phyloP scores from a whole-genome alignment of 495 filamentous ascomycete genomes.

The Aspergillus homomorphus region DNA sequence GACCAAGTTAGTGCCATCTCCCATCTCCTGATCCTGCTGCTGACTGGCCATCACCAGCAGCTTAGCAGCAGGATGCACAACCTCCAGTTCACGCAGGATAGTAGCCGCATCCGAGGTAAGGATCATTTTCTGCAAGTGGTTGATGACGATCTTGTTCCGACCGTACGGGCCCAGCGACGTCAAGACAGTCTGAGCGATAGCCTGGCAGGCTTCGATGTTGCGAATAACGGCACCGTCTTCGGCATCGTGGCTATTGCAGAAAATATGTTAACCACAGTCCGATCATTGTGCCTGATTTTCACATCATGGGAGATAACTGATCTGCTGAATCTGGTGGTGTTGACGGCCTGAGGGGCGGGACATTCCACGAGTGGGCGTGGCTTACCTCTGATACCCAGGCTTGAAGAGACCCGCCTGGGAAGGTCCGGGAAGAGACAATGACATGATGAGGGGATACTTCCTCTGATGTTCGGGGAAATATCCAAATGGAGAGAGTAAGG shows the following conservation, averaged over 20 bases:
- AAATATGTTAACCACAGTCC: slow-evolving; percentile 13
- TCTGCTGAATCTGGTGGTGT: slow-evolving; percentile 2
- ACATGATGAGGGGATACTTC: slow-evolving; percentile 62
- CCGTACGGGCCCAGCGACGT: slow-evolving; percentile 96
- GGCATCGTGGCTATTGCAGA: slow-evolving; percentile 72
- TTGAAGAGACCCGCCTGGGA: slow-evolving; percentile 95
- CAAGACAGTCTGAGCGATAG: slow-evolving; percentile 92
- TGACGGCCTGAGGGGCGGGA: slow-evolving; percentile 30
- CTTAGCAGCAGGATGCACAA: slow-evolving; percentile 97
- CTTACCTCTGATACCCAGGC: slow-evolving; percentile 91
- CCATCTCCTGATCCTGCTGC: slow-evolving; percentile 98
- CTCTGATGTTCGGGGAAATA: slow-evolving; percentile 22
- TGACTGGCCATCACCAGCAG: slow-evolving; percentile 98
- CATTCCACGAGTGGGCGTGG: slow-evolving; percentile 28
- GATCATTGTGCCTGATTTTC: background rate
- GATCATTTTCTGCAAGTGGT: slow-evolving; percentile 99
- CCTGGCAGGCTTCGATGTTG: slow-evolving; percentile 97
- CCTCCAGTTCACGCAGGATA: slow-evolving; percentile 94
- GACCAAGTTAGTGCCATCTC: slow-evolving; percentile 96
- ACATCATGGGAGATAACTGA: background rate
- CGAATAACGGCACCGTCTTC: slow-evolving; percentile 98
- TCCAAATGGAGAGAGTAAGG: slow-evolving; percentile 21
- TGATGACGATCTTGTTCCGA: slow-evolving; percentile 99
- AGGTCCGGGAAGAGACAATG: slow-evolving; percentile 87
- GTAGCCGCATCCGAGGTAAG: slow-evolving; percentile 97